phyloP scores from a whole-genome alignment of 345 rosid species.

The Noccaea bulbosa region DNA sequence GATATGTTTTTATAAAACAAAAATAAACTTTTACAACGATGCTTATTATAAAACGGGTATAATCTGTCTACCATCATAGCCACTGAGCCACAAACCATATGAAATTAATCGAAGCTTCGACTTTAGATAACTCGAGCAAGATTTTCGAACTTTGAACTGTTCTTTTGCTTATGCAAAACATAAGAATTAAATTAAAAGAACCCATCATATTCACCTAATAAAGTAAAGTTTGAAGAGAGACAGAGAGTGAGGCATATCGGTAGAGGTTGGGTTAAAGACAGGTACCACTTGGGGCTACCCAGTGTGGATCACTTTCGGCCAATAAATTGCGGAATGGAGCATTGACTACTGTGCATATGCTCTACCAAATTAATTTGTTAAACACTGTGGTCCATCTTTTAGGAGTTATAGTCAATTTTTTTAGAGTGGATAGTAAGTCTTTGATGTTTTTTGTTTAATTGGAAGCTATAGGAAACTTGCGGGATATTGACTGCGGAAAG shows the following conservation, averaged over 20 bases:
- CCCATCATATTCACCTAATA: neutral
- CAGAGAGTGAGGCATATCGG: neutral
- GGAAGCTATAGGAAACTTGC: neutral
- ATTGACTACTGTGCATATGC: conserved; percentile 39
- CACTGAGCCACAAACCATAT: too few relatives aligned
- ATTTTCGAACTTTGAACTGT: too few relatives aligned
- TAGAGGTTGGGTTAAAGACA: conserved; percentile 19
- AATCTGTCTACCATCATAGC: too few relatives aligned
- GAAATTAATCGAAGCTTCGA: too few relatives aligned
- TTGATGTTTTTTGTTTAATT: neutral
- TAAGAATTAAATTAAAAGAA: too few relatives aligned
- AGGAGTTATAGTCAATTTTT: neutral
- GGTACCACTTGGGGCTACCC: conserved; percentile 23
- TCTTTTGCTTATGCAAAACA: too few relatives aligned
- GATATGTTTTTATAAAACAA: too few relatives aligned
- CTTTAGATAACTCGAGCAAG: too few relatives aligned
- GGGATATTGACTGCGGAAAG: neutral
- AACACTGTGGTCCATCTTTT: conserved; percentile 38
- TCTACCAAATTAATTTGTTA: conserved; percentile 32
- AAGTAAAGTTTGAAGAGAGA: neutral
- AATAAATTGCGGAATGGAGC: conserved; percentile 41
- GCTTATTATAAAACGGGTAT: too few relatives aligned
- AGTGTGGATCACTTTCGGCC: conserved; percentile 40
- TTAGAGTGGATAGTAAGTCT: neutral
- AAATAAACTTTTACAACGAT: too few relatives aligned